A percentile compares a stretch with the other conserved stretches of the same genome.
These are phyloP conservation scores for Pelargonium australe DNA, from an alignment of 441 rosid genomes.

Conservation along the genomic window DNA sequence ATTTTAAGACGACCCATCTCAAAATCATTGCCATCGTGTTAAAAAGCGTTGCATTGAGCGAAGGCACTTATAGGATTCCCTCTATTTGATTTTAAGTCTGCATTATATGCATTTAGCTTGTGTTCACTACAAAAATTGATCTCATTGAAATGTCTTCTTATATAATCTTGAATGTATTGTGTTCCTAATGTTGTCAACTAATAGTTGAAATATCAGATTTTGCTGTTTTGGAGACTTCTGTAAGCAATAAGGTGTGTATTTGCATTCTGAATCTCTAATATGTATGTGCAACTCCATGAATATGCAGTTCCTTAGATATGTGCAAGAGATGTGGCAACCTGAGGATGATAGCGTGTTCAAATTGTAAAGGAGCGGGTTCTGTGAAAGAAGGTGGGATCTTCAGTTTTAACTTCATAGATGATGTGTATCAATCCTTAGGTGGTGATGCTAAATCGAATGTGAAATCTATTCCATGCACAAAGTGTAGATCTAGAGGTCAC, in stretches of 20 bases:
- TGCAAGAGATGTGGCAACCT: conserved; percentile 82
- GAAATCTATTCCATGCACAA: conserved; percentile 38
- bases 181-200: too few species aligned
- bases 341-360: conserved; percentile 62
- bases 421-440: conserved; percentile 34
- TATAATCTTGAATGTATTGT: too few species aligned
- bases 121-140: neutral
- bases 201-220: too few species aligned
- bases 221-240: too few species aligned
- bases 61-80: too few species aligned
- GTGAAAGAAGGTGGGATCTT: conserved; percentile 44
- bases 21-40: too few species aligned
- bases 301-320: conserved; percentile 66
- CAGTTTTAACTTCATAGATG: conserved; percentile 40
- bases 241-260: neutral
- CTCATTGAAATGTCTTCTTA: too few species aligned
- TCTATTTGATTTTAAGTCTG: too few species aligned
- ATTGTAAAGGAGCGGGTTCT: conserved; percentile 63
- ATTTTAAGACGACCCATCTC: too few species aligned
- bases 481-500: conserved; percentile 62
- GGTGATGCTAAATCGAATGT: conserved; percentile 26
- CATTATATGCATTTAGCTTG: too few species aligned
- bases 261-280: neutral
- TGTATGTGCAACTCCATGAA: conserved; percentile 14
- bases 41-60: too few species aligned